Conservation (phyloP, 495 filamentous ascomycete species). For the Tuber calosporum region DNA sequence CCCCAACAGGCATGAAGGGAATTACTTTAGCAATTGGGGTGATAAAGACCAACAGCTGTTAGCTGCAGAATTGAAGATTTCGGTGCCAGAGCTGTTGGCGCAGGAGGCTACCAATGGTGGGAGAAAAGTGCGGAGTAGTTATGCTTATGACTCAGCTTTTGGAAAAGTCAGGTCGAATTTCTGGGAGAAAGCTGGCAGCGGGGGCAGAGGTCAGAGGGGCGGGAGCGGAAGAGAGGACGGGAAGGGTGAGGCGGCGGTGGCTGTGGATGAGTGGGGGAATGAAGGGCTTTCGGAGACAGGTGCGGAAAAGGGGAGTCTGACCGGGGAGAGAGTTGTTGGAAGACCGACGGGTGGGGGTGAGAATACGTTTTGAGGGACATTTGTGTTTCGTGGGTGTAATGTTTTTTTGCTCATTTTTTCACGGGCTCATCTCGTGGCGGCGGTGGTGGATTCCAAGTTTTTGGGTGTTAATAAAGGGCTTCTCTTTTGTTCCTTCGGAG, state of each 20-base stretch:
- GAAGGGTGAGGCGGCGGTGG: neutral
- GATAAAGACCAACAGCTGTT: conserved; percentile 10
- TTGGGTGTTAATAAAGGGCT: conserved; percentile 16
- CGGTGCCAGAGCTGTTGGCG: conserved; percentile 23
- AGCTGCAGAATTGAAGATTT: conserved; percentile 12
- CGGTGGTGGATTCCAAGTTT: conserved; percentile 20
- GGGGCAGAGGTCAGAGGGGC: neutral
- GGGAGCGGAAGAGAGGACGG: neutral
- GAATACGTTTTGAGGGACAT: neutral
- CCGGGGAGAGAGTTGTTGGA: neutral
- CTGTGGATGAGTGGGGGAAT: neutral
- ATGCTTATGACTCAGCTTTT: neutral
- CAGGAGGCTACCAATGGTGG: neutral
- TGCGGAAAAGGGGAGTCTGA: neutral
- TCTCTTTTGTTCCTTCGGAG: neutral
- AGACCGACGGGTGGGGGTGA: conserved; percentile 6
- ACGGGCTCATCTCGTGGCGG: neutral
- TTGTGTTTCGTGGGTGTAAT: neutral
- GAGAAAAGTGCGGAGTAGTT: neutral
- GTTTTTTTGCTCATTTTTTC: neutral
- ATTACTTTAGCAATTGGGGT: conserved; percentile 26
- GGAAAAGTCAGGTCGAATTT: neutral
- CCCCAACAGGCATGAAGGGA: conserved; percentile 2
- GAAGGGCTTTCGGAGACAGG: neutral
- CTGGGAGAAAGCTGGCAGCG: neutral